Percentiles rank a stretch among this genome's conserved stretches.
phyloP scores from a whole-genome alignment of 108 stramenopile species.

The Cyclotella cryptica region DNA sequence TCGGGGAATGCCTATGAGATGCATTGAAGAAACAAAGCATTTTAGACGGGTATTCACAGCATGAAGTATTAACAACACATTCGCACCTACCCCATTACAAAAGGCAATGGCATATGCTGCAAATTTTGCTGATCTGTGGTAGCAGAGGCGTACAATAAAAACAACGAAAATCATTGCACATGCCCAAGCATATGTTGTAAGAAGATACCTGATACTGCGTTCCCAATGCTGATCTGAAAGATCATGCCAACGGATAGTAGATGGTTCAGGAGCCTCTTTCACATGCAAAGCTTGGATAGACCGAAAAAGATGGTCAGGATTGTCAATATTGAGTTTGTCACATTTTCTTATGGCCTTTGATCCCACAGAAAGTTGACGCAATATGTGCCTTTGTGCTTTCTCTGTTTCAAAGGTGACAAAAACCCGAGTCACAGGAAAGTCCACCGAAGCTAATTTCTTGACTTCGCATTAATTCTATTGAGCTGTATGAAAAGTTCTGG shows the following conservation, averaged over 20 bases:
- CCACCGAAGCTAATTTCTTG: neutral
- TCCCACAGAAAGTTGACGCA: neutral
- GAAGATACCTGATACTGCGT: neutral
- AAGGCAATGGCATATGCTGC: constrained; percentile 5
- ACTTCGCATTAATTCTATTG: neutral
- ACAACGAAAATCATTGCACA: constrained; percentile 3
- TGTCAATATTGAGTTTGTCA: neutral
- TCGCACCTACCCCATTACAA: neutral
- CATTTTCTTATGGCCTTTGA: neutral
- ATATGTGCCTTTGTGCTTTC: neutral
- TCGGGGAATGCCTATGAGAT: neutral
- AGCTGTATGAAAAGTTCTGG: neutral
- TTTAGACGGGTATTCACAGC: neutral
- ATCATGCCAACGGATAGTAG: constrained; percentile 5
- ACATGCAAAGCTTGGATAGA: neutral
- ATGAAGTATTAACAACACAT: neutral
- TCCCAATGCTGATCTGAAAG: neutral
- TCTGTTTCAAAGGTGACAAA: constrained; percentile 1
- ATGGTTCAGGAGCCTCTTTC: constrained; percentile 1
- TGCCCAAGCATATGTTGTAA: neutral
- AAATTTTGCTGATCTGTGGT: neutral
- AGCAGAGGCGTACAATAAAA: neutral
- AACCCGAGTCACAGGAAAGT: constrained; percentile 5
- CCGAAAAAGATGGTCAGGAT: neutral
- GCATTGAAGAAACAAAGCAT: neutral